Evolutionary conservation across 768 basidiomycete species (phyloP), one percentile per base, ranked within the genome.

Genomic region (Russula sp.): DNA sequence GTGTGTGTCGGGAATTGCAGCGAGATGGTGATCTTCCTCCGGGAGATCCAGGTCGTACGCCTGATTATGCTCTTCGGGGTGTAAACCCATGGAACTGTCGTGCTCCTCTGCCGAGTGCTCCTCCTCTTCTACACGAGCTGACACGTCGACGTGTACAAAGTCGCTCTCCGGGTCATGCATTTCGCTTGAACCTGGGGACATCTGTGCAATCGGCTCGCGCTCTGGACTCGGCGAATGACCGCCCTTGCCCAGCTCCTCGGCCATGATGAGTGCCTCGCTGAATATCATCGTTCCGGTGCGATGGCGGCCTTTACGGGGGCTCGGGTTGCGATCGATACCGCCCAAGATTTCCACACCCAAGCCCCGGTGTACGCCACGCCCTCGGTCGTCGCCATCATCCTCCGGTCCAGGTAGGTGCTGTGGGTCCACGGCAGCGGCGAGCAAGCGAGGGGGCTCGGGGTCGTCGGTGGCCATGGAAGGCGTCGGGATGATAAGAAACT

Each of bases 401-500:
- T 60, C 57, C 47, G 61, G 54, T n/a, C 55, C 56, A 2, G n/a
- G 52, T 6, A 44, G 50, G 48, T 55, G 40, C 32, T 56, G 55
- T 22, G 61, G 68, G 45, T 66, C 62, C 22, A 69, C 51, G 18
- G 68, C 60, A 18, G 66, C 66, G 10, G 62, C 62, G 39, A 64
- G 65, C 50, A 61, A 57, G 51, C 65, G 64, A 11, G 66, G 62
- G 1, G 56, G 59, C 16, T 69, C 69, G 31, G 61, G 73, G 34
- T 71, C 77, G 32, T 73, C 72, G 62, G 52, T 54, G 3, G 73
- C 63, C 0, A 71, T 70, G 20, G 75, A 71, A 34, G 73, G 72
- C 16, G 82, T 75, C 0, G 89, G 90, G 52, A 91, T 91, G 70
- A 92, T 88, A 49, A 95, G 80, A 73, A 95, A 91, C 60, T 92